Base-by-base conservation (phyloP, 441 rosid genomes). In the Eugenia klotzschiana region DNA sequence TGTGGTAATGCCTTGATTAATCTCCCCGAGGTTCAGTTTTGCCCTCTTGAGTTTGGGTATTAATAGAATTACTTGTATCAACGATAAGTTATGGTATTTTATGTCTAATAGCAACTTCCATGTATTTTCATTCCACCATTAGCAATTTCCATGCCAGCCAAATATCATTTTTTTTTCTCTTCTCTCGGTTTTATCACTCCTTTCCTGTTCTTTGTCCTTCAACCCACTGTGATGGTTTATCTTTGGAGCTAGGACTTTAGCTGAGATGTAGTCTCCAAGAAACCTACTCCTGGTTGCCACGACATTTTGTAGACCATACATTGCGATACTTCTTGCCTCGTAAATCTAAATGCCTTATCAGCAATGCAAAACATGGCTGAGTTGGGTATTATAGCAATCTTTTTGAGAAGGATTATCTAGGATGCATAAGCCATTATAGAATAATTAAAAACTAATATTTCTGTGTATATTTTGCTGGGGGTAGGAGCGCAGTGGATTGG, bases 401-500 rank as follows among this genome's bases (percentile, higher is more conserved):
- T 64, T 33, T 18, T 9, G 43, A 51, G 27, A 9, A 52, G 83
- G 74, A 37, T 56, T 79, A 86, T 85, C 84, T 82, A 54, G 81
- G 49, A 81, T 69, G 79, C 54, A 60, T 54, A 81, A 74, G 83
- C 69, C 79, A 80, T 84, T 41, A 15, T 49, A 23, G 41, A 27
- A 79, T 49, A 27, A 27, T 27, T 53, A 49, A 49, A 25, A 27
- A 12, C 40, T 51, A 22, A 27, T 49, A 23, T 10, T 27, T 27
- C n/a, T 79, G 57, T 79, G 23, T 25, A 27, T 16, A 51, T 79
- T 79, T 27, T 79, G 15, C 46, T 64, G 80, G 74, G 55, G 82
- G 52, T 89, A 96, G 99, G 99, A 87, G 99, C 98, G 81, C 99
- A 96, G 82, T 96, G 99, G 99, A 96, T 98, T 7, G 99, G 99